Evolutionary conservation across 2,329 filamentous ascomycete species (phyloP), one percentile per base, ranked within the genome.

Genomic region (Aspergillus awamori): DNA sequence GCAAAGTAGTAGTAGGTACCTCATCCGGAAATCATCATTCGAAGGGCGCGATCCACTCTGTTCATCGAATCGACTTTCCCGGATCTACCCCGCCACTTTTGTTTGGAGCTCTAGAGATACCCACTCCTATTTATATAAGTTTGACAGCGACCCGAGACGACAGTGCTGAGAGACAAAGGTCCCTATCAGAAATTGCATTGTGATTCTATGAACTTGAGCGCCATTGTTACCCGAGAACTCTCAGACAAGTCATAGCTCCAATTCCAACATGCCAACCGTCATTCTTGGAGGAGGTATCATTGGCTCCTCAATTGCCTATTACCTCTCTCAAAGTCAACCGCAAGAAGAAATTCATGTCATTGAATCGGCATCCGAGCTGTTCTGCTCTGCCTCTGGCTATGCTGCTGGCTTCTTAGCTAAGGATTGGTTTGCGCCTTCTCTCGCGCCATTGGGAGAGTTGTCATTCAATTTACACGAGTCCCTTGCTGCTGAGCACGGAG

Each of bases 321-420:
- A 90, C 72, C 83, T 93, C 33, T 85, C 87, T 6, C 65, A 72
- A 49, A 76, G 80, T 4, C 60, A 66, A 28, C 53, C 66, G 30
- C 51, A 65, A 30, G 59, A 67, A 5, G 77, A 79, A 33, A 86
- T 89, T 56, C 84, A 87, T 63, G 75, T 89, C 22, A 64, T 89
- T 41, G 87, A 89, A 67, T 79, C 84, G 5, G 83, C 83, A 4
- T 73, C 81, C 0, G 73, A 86, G 63, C 82, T 93, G 33, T 92
- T 93, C 74, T 83, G 86, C 10, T 91, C 88, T 30, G 90, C 91
- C 0, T 93, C 89, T 2, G 90, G 91, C 1, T 87, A 85, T 65
- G 89, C 90, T 0, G 91, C 84, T 17, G 90, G 91, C 0, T 94
- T 93, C 69, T 71, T 93, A 8, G 90, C 90, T 0, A 82, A 81